Evolutionary conservation across 2,329 filamentous ascomycete species (phyloP), one percentile per base, ranked within the genome.

Genomic region (Monosporascus sp.): DNA sequence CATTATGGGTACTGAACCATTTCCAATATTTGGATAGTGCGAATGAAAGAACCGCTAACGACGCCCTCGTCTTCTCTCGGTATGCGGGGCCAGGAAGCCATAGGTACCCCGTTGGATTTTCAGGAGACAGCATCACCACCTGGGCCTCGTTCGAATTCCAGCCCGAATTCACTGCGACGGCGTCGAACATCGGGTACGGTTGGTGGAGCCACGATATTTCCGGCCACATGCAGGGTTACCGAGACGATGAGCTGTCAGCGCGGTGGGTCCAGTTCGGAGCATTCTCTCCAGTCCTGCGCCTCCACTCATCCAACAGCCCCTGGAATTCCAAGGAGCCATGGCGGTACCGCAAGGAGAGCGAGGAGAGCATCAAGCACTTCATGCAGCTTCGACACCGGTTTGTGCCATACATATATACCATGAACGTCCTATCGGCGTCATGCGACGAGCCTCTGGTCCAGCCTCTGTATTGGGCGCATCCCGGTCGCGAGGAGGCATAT

Each of bases 121-220:
- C 82, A 0, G 83, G 83, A 0, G 83, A 87, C 57, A 78, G 78
- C 0, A 66, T 81, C 45, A 77, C 80, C 18, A 80, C 79, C 0
- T 87, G 83, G 83, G 76, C 72, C 0, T 82, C 79, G 0, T 72
- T 87, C 17, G 65, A 75, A 15, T 87, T 86, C 66, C 84, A 87
- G 63, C 82, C 83, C 6, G 82, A 87, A 60, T 87, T 87, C 60
- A 87, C 84, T 0, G 80, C 82, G 3, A 85, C 80, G 0, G 81
- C 83, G 0, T 83, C 81, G 9, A 87, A 87, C 64, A 84, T 87
- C 54, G 83, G 83, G 0, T 87, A 83, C 56, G 83, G 82, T 2
- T 86, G 83, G 82, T 87, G 83, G 83, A 83, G 79, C 48, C 83
- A 87, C 63, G 83, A 87, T 57, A 84, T 87, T 27, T 83, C 83